These are phyloP conservation scores for Fusarium nanum DNA, from an alignment of 2,329 filamentous ascomycete species.

Conservation along the genomic window DNA sequence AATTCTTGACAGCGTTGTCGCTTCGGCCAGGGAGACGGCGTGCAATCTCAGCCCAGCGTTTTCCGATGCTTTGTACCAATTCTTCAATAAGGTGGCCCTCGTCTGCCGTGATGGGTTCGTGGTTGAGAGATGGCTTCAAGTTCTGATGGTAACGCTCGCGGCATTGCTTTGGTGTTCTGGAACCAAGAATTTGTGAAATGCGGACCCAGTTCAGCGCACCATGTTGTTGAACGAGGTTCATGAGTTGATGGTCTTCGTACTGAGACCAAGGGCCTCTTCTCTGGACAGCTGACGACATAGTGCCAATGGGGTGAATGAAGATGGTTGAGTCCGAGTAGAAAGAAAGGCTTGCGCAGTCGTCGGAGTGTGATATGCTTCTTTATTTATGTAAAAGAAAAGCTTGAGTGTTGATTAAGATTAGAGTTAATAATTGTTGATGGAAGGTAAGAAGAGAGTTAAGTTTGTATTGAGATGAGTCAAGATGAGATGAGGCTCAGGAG, in stretches of 20 bases:
- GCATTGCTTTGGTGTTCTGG: conserved; percentile 92
- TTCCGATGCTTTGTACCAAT: conserved; percentile 81
- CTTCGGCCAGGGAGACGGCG: conserved; percentile 83
- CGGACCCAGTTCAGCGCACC: conserved; percentile 90
- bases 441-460: background rate
- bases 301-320: conserved; percentile 1
- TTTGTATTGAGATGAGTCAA: background rate
- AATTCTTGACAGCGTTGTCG: conserved; percentile 97
- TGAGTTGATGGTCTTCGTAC: conserved; percentile 77
- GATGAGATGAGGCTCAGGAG: conserved; percentile 20
- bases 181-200: conserved; percentile 79
- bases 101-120: conserved; percentile 76
- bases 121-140: conserved; percentile 80
- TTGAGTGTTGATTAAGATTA: background rate
- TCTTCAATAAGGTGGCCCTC: conserved; percentile 80
- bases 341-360: background rate
- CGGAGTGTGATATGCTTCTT: background rate
- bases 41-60: conserved; percentile 94
- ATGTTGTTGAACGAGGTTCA: conserved; percentile 76
- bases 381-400: background rate
- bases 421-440: conserved; percentile 1
- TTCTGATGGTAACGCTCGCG: conserved; percentile 95
- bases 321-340: background rate
- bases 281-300: conserved; percentile 38
- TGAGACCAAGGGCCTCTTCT: conserved; percentile 84